Evolutionary conservation across 495 filamentous ascomycete genomes (phyloP).

Genomic region (Haplographium delicatum): DNA sequence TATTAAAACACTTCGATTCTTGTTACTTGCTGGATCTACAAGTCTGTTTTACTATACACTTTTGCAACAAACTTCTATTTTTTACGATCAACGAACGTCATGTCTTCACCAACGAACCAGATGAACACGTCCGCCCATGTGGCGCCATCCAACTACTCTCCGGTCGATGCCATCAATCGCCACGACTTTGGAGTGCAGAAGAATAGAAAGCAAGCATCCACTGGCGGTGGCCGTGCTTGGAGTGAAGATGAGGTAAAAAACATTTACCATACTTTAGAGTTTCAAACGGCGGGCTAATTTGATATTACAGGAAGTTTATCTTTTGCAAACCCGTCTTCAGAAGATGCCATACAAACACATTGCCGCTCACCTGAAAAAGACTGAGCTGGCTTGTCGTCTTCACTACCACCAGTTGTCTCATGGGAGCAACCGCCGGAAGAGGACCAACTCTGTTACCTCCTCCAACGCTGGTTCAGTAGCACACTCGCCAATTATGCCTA

Average conservation of each 20-base stretch:
- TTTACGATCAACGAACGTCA: slow-evolving; percentile 22
- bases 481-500: slow-evolving; percentile 38
- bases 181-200: slow-evolving; percentile 51
- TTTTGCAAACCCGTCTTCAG: slow-evolving; percentile 74
- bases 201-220: slow-evolving; percentile 59
- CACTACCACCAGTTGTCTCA: slow-evolving; percentile 83
- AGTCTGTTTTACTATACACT: slow-evolving; percentile 11
- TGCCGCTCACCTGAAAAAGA: slow-evolving; percentile 76
- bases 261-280: slow-evolving; percentile 4
- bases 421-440: slow-evolving; percentile 68
- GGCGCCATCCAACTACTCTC: slow-evolving; percentile 35
- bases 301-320: slow-evolving; percentile 68
- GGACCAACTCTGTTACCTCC: slow-evolving; percentile 58
- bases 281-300: slow-evolving; percentile 5
- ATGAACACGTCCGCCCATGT: slow-evolving; percentile 35
- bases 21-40: slow-evolving; percentile 23
- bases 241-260: slow-evolving; percentile 70
- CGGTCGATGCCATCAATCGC: slow-evolving; percentile 41
- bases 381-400: slow-evolving; percentile 76
- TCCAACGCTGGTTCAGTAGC: slow-evolving; percentile 38
- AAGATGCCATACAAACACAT: slow-evolving; percentile 91
- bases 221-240: slow-evolving; percentile 69
- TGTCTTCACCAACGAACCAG: slow-evolving; percentile 39
- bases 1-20: slow-evolving; percentile 22
- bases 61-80: slow-evolving; percentile 11